Evolutionary conservation across 2,329 filamentous ascomycete species (phyloP), one percentile per base, ranked within the genome.

Genomic region (Lachnellula subtilissima): DNA sequence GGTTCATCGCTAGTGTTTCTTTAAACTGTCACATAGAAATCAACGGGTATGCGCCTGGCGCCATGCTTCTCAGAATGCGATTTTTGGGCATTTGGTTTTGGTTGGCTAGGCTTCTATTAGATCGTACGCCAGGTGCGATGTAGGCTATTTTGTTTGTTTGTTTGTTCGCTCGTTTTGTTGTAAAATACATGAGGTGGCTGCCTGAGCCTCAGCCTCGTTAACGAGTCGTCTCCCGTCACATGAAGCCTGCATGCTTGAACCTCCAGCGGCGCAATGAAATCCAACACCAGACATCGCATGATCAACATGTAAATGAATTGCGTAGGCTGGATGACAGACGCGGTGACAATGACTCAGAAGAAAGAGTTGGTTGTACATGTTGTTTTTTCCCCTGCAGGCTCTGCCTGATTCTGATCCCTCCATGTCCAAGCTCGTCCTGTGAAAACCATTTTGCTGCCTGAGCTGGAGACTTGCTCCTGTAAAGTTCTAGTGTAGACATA

Each of bases 401-500:
- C 58, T 48, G 58, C 60, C 60, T 57, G 55, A 50, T 37, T 51
- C 52, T 52, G 15, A 51, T n/a, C 32, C 51, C 42, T 22, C 54
- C 55, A 7, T 23, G 17, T 19, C 25, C n/a, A 15, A 40, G 15
- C 12, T 8, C 25, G 37, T 36, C 48, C 57, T 63, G 56, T 55
- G 60, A 63, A 61, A 60, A 50, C 55, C 54, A 55, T 52, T 58
- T 50, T 59, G 61, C 62, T 68, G 59, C 64, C 62, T 65, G 61
- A 63, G 62, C 63, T 60, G 61, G 64, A 65, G 64, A 60, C 62
- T 60, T 48, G 61, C 64, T 64, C 64, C 65, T 61, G 25, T 56
- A 53, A 11, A 37, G 46, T 37, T 55, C 22, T 48, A 61, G 53
- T 49, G 11, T 56, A 12, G 48, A 48, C 6, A 55, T 28, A 57